Evolutionary conservation across 2,329 filamentous ascomycete genomes (phyloP).

Genomic region (Saccharata proteae): DNA sequence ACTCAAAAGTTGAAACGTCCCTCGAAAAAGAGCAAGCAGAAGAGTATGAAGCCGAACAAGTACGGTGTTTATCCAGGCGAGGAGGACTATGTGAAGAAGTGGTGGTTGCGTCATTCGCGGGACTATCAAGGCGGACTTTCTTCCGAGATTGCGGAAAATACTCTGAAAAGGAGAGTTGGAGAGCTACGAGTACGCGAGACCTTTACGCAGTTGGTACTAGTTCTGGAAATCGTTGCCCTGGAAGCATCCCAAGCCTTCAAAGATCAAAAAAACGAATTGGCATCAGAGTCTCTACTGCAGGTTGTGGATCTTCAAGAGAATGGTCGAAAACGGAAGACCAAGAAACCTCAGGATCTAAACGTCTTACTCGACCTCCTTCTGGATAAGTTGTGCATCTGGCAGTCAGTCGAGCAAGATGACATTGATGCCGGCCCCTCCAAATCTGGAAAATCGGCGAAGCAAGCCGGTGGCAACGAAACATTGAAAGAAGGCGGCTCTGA

Average conservation of each 20-base stretch:
- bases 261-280: slow-evolving; percentile 11
- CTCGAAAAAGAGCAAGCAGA: slow-evolving; percentile 40
- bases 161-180: slow-evolving; percentile 51
- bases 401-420: slow-evolving; percentile 55
- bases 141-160: slow-evolving; percentile 34
- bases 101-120: slow-evolving; percentile 56
- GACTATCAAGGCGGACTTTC: slow-evolving; percentile 3
- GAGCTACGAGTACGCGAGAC: slow-evolving; percentile 63
- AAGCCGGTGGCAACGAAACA: slow-evolving; percentile 15
- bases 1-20: slow-evolving; percentile 23
- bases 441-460: slow-evolving; percentile 11
- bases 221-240: slow-evolving; percentile 63
- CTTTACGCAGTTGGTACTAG: slow-evolving; percentile 67
- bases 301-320: too few species aligned
- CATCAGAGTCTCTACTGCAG: slow-evolving; percentile 9
- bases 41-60: slow-evolving; percentile 55
- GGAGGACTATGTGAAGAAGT: slow-evolving; percentile 50
- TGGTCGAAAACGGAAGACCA: slow-evolving; percentile 31
- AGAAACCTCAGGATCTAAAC: slow-evolving; percentile 54
- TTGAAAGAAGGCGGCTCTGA: too few species aligned
- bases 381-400: slow-evolving; percentile 74
- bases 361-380: slow-evolving; percentile 60
- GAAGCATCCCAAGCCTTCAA: slow-evolving; percentile 35
- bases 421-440: slow-evolving; percentile 18
- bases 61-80: slow-evolving; percentile 58